These are phyloP conservation scores for Murraya koenigii DNA, from an alignment of 345 rosid species.

Conservation along the genomic window DNA sequence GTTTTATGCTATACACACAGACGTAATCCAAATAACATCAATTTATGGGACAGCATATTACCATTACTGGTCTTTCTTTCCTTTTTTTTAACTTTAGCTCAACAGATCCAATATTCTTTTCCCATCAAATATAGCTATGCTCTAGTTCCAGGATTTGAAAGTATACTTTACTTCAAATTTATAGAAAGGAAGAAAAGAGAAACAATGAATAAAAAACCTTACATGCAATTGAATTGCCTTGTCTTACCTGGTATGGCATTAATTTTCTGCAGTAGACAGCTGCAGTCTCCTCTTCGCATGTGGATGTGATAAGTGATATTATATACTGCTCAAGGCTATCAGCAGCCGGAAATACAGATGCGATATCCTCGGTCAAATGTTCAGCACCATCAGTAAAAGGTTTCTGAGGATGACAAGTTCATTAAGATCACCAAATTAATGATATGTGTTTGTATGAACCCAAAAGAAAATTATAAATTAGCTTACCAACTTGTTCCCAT, in stretches of 20 bases:
- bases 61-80: not conserved
- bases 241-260: slow-evolving; percentile 71
- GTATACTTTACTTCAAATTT: slow-evolving; percentile 1
- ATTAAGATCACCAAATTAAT: slow-evolving; percentile 16
- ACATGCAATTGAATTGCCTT: slow-evolving; percentile 4
- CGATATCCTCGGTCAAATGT: slow-evolving; percentile 88
- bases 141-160: not conserved
- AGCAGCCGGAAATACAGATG: slow-evolving; percentile 87
- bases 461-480: slow-evolving; percentile 9
- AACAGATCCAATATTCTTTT: not conserved
- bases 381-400: slow-evolving; percentile 87
- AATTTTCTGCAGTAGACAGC: slow-evolving; percentile 69
- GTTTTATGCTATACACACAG: not conserved
- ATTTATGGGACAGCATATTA: not conserved
- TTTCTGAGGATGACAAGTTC: slow-evolving; percentile 59
- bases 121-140: not conserved
- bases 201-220: not conserved
- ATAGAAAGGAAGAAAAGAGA: not conserved
- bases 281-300: slow-evolving; percentile 54
- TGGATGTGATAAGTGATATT: slow-evolving; percentile 56
- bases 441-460: slow-evolving; percentile 7
- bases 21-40: not conserved
- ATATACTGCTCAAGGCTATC: slow-evolving; percentile 88
- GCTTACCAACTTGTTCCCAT: slow-evolving; percentile 86
- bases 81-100: not conserved